Evolutionary conservation across 73 alveolate species (phyloP).

Genomic region (Paramecium octaurelia): DNA sequence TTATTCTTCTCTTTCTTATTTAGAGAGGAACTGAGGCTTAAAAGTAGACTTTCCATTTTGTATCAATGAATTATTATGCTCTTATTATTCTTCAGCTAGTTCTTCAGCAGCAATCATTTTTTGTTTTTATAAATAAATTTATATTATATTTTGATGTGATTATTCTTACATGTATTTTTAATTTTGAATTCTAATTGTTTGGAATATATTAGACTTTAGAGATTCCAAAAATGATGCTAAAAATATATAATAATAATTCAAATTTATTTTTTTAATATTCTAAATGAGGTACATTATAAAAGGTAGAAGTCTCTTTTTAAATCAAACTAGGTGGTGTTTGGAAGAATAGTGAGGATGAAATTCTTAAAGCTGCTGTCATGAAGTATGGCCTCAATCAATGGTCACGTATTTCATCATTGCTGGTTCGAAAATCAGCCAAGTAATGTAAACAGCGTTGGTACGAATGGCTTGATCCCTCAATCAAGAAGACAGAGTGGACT

Average conservation of each 20-base stretch:
- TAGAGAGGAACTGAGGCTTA: neutral
- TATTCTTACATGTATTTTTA: neutral
- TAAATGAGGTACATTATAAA: constrained; percentile 38
- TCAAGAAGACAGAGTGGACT: constrained; percentile 98
- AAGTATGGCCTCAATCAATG: constrained; percentile 99
- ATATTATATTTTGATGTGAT: neutral
- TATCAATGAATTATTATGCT: neutral
- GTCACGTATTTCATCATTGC: constrained; percentile 95
- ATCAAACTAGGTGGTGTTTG: constrained; percentile 95
- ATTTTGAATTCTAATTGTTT: neutral
- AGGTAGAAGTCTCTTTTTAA: constrained; percentile 20
- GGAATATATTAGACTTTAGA: neutral
- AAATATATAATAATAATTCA: neutral
- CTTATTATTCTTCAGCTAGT: neutral
- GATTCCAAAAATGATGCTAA: neutral
- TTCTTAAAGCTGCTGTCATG: constrained; percentile 99
- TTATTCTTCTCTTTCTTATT: neutral
- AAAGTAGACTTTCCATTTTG: neutral
- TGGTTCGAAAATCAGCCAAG: constrained; percentile 98
- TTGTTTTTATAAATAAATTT: neutral
- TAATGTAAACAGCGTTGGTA: constrained; percentile 99
- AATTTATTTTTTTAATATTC: neutral
- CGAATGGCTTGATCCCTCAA: constrained; percentile 99
- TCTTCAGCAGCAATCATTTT: neutral
- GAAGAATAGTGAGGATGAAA: constrained; percentile 99